These are phyloP conservation scores for Aspergillus thermomutatus DNA, from an alignment of 2,329 filamentous ascomycete species.

Conservation along the genomic window DNA sequence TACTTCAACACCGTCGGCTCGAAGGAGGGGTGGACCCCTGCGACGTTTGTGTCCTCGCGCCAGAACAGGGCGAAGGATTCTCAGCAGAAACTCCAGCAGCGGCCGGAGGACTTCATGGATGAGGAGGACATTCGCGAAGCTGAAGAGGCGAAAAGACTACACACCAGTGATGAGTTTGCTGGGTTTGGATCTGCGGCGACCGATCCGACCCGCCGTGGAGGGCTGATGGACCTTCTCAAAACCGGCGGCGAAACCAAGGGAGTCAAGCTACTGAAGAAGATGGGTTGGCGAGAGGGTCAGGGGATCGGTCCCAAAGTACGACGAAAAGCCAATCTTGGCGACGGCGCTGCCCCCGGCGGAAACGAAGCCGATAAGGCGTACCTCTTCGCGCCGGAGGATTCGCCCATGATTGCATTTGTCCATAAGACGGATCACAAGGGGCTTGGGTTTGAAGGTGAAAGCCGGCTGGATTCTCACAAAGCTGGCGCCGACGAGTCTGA, in stretches of 20 bases:
- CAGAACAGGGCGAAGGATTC: constrained; percentile 70
- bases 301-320: constrained; percentile 85
- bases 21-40: constrained; percentile 95
- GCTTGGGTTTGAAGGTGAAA: constrained; percentile 44
- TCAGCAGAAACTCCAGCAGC: constrained; percentile 52
- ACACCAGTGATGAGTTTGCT: constrained; percentile 70
- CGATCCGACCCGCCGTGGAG: constrained; percentile 50
- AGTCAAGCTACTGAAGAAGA: constrained; percentile 75
- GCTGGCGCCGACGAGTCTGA: constrained; percentile 15
- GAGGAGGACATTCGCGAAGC: constrained; percentile 90
- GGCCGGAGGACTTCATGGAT: constrained; percentile 94
- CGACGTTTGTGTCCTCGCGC: constrained; percentile 87
- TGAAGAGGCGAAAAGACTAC: constrained; percentile 70
- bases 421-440: constrained; percentile 47
- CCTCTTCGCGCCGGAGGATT: constrained; percentile 82
- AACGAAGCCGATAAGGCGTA: constrained; percentile 52
- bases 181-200: constrained; percentile 68
- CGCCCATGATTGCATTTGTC: constrained; percentile 55
- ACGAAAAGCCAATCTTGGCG: constrained; percentile 67
- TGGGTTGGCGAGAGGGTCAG: constrained; percentile 96
- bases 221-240: constrained; percentile 69
- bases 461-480: constrained; percentile 26
- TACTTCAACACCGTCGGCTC: constrained; percentile 98
- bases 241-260: constrained; percentile 80
- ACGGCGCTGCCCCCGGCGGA: constrained; percentile 40